Base-by-base conservation (phyloP, 164 flowering plant genomes). In the Vitis cinerea region DNA sequence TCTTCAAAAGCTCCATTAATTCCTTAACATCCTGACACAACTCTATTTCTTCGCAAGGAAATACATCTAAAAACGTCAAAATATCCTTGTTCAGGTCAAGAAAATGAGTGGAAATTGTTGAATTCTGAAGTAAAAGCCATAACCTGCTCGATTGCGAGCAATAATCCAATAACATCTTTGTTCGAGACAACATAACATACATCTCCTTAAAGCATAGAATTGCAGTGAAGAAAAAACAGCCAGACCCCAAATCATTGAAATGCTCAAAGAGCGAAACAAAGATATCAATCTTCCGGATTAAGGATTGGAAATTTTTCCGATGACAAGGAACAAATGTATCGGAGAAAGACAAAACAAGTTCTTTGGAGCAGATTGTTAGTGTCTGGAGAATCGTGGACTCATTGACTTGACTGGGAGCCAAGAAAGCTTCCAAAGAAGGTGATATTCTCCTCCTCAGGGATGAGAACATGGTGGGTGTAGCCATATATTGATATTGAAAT, bases 161-260 rank as follows among this genome's bases (percentile, higher is more conserved):
- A n/a, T 63, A 49, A 10, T 63, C 52, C n/a, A 63, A 63, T 2
- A 63, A 8, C 15, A 63, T 63, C 19, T 63, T 63, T 6, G 50
- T 37, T 14, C 27, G 50, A 16, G 44, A 63, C 65, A 63, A 49
- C 14, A 44, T 2, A 44, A 63, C 27, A 23, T 44, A 49, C n/a
- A 63, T 49, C 19, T 63, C 65, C 30, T 63, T 63, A 49, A 63
- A 63, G 52, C 65, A 63, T 7, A 63, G 19, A 63, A 37, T 23
- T 63, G 50, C 65, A n/a, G 52, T 23, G 65, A 63, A 2, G 65
- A 49, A n/a, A 63, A 37, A 37, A 3, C 44, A 37, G 27, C 27
- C 44, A 37, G 44, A 37, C n/a, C 52, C 27, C 27, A 23, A n/a
- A 14, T 10, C 16, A 9, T 7, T 3, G 47, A 19, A 63, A 49